Evolutionary conservation across 2,329 filamentous ascomycete genomes (phyloP), one percentile per base, ranked within the genome.

Genomic region (Aspergillus sp.): DNA sequence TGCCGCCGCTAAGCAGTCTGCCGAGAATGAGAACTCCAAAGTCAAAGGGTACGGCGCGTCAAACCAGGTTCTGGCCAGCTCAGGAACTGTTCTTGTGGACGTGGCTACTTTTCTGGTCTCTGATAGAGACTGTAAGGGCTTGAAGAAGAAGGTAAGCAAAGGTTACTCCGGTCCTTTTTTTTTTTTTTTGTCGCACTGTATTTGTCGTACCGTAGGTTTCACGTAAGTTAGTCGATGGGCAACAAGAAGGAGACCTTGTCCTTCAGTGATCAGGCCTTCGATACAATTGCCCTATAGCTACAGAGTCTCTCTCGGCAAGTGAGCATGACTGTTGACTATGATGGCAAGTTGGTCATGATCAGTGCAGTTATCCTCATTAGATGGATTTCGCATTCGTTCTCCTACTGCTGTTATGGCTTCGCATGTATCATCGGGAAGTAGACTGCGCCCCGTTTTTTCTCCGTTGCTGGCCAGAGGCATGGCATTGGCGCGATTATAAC

Each of bases 21-120:
- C 49, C 47, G 72, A 84, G 23, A 78, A 84, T n/a, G 76, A 78
- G 50, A 81, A 87, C 17, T 81, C 84, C 7, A 66, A 72, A 38
- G 79, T 83, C 11, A 90, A 92, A 71, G 93, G 91, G 0, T 97
- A 97, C 72, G 91, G 92, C n/a, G 91, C 93, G 31, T 89, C 88
- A 49, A 93, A 89, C 68, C 85, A 83, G 64, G 89, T 97, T 59
- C 79, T 84, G 19, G 90, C 92, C 1, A 84, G 84, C 41, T 61
- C 82, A 7, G 85, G 88, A 0, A 83, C 89, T 30, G 92, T 92
- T 0, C 89, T 97, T 66, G 89, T 98, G 56, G 93, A 97, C 72
- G 81, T 93, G 49, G 87, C 88, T 31, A 91, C 89, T 11, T 89
- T 99, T 64, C 79, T 97, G 25, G 79, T 98, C 49, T 77, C 84